Base-by-base conservation (phyloP, 495 filamentous ascomycete genomes). In the Tuber magnatum region DNA sequence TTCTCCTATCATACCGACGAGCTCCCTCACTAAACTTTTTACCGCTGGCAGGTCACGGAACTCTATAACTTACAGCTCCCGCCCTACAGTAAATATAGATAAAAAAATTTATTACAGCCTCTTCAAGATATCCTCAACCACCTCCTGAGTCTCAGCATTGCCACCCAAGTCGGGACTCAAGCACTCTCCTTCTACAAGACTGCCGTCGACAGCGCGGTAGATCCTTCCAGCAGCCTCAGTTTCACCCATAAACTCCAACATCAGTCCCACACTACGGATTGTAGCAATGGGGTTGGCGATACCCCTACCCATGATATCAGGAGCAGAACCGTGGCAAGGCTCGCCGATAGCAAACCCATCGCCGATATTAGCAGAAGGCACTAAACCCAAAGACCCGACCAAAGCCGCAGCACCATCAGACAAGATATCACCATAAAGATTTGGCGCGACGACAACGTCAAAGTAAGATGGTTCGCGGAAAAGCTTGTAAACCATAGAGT, bases 401-500 rank as follows among this genome's bases (percentile, higher is more conserved):
- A 99, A 89, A 7, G 95, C 95, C 43, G 96, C 95, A 39, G 95
- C 95, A 74, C 93, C 96, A 84, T 99, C 95, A 3, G 92, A 96
- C 56, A 99, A 87, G 78, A 99, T 94, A 84, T 99, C 95, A 78
- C 95, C 95, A 86, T 99, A 99, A 41, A 99, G 88, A 86, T 99
- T 99, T 10, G 95, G 95, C 43, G 96, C 95, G 51, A 99, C 95
- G 80, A 99, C 95, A 74, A 99, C 96, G 83, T 99, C 95, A 89
- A 98, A 99, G 80, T 89, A 89, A 77, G 89, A 88, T 70, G 95
- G 95, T 85, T 97, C 92, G 24, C 93, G 93, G 90, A 98, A 97
- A 68, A 99, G 91, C 87, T 98, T 98, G 89, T 99, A 99, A 61
- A 98, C 93, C 95, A 99, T 99, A 56, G 90, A 92, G 84, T 99